Evolutionary conservation across 1,139 yeast genomes (phyloP).

Genomic region (Suhomyces guaymorum): DNA sequence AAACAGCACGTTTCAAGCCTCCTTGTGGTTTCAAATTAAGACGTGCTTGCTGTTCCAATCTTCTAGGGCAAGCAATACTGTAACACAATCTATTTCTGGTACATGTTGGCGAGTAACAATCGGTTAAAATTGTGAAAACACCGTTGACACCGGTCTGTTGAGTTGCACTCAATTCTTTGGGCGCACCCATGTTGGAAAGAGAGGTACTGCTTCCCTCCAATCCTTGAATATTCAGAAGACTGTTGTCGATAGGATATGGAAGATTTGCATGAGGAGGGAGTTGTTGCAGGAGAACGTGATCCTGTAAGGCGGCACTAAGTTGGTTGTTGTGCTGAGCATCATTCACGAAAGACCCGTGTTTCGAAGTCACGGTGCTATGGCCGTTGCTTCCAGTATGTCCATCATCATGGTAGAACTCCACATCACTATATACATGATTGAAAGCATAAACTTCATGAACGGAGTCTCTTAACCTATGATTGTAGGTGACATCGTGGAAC

Average conservation of each 20-base stretch:
- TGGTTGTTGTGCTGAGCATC: constrained; percentile 12
- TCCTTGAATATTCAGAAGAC: constrained; percentile 1
- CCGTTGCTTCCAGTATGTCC: constrained; percentile 19
- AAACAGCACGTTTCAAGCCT: constrained; percentile 80
- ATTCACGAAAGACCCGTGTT: constrained; percentile 35
- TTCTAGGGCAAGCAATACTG: constrained; percentile 95
- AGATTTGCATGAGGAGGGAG: constrained; percentile 14
- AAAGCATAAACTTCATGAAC: constrained; percentile 86
- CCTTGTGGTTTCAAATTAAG: constrained; percentile 87
- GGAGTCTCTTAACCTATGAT: constrained; percentile 88
- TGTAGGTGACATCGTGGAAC: constrained; percentile 94
- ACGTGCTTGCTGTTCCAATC: constrained; percentile 94
- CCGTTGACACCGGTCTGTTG: constrained; percentile 65
- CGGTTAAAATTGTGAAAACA: constrained; percentile 87
- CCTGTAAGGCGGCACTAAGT: constrained; percentile 15
- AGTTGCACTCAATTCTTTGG: constrained; percentile 15
- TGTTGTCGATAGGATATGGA: constrained; percentile 8
- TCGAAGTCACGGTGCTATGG: constrained; percentile 23
- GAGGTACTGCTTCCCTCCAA: constrained; percentile 12
- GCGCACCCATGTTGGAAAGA: constrained; percentile 13
- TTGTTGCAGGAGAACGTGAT: constrained; percentile 17
- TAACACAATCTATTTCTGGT: constrained; percentile 85
- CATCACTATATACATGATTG: constrained; percentile 54
- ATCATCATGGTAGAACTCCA: constrained; percentile 40
- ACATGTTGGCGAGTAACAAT: constrained; percentile 96